Base-by-base conservation (phyloP, 2,329 filamentous ascomycete species). In the Penicillium sp. region DNA sequence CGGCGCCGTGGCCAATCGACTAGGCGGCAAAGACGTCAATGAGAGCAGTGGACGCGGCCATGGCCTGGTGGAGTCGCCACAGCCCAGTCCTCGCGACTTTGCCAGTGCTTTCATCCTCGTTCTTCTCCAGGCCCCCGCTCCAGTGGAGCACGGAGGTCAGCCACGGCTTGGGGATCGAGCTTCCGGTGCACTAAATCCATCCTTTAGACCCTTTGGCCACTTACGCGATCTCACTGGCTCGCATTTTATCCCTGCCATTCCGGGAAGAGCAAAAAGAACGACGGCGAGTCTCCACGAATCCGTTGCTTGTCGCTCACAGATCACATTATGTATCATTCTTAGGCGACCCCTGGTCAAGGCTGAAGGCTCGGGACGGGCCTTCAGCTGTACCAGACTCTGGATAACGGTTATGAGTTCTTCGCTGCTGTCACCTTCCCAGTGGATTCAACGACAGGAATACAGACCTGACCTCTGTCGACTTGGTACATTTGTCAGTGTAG, bases 291-390 rank as follows among this genome's bases (percentile, higher is more conserved):
- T n/a, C n/a, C n/a, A n/a, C n/a, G n/a, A n/a, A n/a, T n/a, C n/a
- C n/a, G n/a, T n/a, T n/a, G n/a, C n/a, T n/a, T n/a, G n/a, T n/a
- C n/a, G n/a, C n/a, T n/a, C n/a, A n/a, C n/a, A n/a, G n/a, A n/a
- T n/a, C n/a, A n/a, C n/a, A n/a, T n/a, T n/a, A n/a, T n/a, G n/a
- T n/a, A n/a, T n/a, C n/a, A n/a, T n/a, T n/a, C n/a, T n/a, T n/a
- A n/a, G n/a, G n/a, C n/a, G n/a, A n/a, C n/a, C 32, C 27, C 28
- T 34, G 33, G 33, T 39, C 45, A 32, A 31, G 11, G 33, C 20
- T 25, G 46, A 45, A 41, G 51, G 45, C 33, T 50, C 57, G 56
- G 56, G 50, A 49, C 57, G 54, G 57, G 51, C 59, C 54, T 57
- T 55, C 48, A 33, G 45, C 31, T 38, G 48, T 47, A 55, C 51